These are phyloP conservation scores for Oidium heveae DNA, from an alignment of 2,329 filamentous ascomycete genomes.

Conservation along the genomic window DNA sequence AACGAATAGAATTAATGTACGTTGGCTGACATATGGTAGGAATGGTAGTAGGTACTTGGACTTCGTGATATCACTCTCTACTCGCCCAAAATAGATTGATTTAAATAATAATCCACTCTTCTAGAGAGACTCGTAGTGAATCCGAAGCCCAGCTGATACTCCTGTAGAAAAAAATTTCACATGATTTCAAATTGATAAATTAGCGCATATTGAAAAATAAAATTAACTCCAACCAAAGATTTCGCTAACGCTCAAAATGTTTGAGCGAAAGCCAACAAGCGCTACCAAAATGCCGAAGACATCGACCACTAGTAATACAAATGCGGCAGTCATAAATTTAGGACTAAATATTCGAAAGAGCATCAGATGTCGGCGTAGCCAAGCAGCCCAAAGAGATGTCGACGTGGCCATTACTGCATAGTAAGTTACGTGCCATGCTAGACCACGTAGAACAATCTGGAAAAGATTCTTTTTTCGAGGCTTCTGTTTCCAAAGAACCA, in stretches of 20 bases:
- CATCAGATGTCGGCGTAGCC: conserved; percentile 81
- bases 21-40: too few relatives aligned
- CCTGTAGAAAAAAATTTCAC: too few relatives aligned
- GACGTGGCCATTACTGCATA: conserved; percentile 64
- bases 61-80: too few relatives aligned
- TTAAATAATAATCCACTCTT: too few relatives aligned
- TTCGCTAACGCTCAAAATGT: conserved; percentile 54
- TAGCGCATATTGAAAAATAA: background rate
- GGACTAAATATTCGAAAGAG: conserved; percentile 84
- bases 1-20: too few relatives aligned
- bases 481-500: conserved; percentile 72
- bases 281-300: conserved; percentile 44
- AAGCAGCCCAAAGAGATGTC: conserved; percentile 75
- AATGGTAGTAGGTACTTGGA: too few relatives aligned
- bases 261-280: conserved; percentile 50
- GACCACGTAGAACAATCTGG: conserved; percentile 38
- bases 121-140: too few relatives aligned
- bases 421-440: conserved; percentile 55
- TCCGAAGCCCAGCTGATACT: too few relatives aligned
- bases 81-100: too few relatives aligned
- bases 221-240: conserved; percentile 45
- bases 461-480: conserved; percentile 29
- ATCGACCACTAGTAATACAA: conserved; percentile 52
- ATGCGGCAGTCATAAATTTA: conserved; percentile 61
- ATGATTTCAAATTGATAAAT: too few relatives aligned